Evolutionary conservation across 495 filamentous ascomycete genomes (phyloP).

Genomic region (Clavariopsis aquatica): DNA sequence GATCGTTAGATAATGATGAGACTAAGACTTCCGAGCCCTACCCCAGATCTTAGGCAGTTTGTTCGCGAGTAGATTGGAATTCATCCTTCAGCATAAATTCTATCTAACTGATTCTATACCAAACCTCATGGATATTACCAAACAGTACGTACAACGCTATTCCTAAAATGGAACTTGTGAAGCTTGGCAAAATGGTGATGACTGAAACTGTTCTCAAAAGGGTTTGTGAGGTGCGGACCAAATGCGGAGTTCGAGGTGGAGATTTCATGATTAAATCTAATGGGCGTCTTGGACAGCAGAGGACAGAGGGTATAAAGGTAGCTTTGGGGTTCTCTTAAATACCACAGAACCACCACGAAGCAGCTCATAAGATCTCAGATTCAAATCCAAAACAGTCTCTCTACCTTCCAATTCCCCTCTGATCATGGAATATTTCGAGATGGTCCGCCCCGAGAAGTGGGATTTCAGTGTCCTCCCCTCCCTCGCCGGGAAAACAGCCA

Average conservation of each 20-base stretch:
- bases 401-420: background rate
- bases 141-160: too few relatives aligned
- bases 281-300: background rate
- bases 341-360: too few relatives aligned
- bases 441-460: background rate
- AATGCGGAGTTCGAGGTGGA: background rate
- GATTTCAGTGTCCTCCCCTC: background rate
- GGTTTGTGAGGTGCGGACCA: background rate
- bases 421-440: background rate
- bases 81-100: too few relatives aligned
- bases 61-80: too few relatives aligned
- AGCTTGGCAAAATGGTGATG: background rate
- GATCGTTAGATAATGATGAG: too few relatives aligned
- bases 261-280: background rate
- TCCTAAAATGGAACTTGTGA: background rate
- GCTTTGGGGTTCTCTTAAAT: background rate
- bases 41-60: too few relatives aligned
- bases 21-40: too few relatives aligned
- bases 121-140: too few relatives aligned
- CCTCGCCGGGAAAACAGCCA: conserved; percentile 7
- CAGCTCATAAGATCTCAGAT: too few relatives aligned
- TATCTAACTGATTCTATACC: too few relatives aligned
- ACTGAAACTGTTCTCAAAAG: background rate
- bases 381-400: background rate
- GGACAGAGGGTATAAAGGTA: background rate